Base-by-base conservation (phyloP, 2,329 filamentous ascomycete species). In the Sporothrix brasiliensis region DNA sequence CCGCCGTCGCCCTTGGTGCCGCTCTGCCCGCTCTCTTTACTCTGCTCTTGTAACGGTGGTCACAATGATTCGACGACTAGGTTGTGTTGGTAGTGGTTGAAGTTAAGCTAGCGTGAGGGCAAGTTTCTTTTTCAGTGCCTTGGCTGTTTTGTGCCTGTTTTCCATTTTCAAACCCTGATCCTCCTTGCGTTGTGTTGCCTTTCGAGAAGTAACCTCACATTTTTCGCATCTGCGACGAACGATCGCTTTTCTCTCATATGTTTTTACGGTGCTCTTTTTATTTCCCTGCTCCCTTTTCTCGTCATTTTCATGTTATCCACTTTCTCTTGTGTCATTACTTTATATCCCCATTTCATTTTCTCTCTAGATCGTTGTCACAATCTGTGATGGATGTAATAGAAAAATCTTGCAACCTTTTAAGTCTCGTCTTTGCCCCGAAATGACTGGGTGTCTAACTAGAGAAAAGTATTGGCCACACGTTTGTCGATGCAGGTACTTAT, bases 21-120 rank as follows among this genome's bases (percentile, higher is more conserved):
- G 50, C 54, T 6, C 58, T 74, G 65, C 67, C 73, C 9, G 24
- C 14, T 39, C 19, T 73, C 21, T 72, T 68, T 61, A 65, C 67
- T 7, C 56, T 71, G 49, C 30, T 73, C 16, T 49, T 69, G 34
- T 74, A 71, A 69, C 7, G 34, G 34, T 34, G 6, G 34, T 34
- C 34, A 9, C 3, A 7, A 7, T 9, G 13, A 19, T 19, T 13
- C 14, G 60, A 47, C n/a, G 44, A 19, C 14, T 24, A 0, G 6
- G 7, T 50, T 21, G 10, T 13, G 16, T 4, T 30, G 21, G 54
- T 10, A n/a, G 30, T 30, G n/a, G 10, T 39, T 39, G 34, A 14
- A 27, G 58, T 11, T 44, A 39, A 47, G 21, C 30, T 47, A 27
- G n/a, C 9, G 58, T 10, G n/a, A 19, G 47, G 19, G 39, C 2